A percentile compares a stretch with the other conserved stretches of the same genome.
These are phyloP conservation scores for Dictyostelium intermedium DNA, from an alignment of 78 protist genomes.

Conservation along the genomic window DNA sequence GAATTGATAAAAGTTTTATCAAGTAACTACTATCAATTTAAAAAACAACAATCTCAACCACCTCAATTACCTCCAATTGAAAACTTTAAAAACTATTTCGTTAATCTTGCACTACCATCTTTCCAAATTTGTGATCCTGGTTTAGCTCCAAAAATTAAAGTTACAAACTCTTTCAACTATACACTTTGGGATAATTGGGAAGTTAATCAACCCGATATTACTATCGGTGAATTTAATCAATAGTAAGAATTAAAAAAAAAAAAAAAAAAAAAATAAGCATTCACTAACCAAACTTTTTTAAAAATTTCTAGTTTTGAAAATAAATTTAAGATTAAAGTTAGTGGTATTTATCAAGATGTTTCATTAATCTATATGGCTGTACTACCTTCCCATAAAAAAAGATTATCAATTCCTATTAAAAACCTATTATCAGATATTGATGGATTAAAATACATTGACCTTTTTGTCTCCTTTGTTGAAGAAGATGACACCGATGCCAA, in stretches of 20 bases:
- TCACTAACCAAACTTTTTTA: too few relatives aligned
- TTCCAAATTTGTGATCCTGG: slow-evolving; percentile 93
- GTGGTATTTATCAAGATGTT: slow-evolving; percentile 67
- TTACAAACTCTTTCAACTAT: slow-evolving; percentile 16
- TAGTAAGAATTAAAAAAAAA: slow-evolving; percentile 2
- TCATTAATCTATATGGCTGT: slow-evolving; percentile 57
- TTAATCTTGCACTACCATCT: slow-evolving; percentile 98
- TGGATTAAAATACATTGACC: slow-evolving; percentile 25
- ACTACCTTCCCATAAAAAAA: slow-evolving; percentile 65
- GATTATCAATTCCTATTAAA: slow-evolving; percentile 44
- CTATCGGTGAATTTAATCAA: slow-evolving; percentile 39
- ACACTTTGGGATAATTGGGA: slow-evolving; percentile 85
- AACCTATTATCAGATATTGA: neutral
- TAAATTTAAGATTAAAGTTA: slow-evolving; percentile 44
- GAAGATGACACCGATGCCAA: slow-evolving; percentile 28
- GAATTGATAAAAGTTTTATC: slow-evolving; percentile 92
- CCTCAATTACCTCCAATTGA: slow-evolving; percentile 51
- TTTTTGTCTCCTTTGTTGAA: slow-evolving; percentile 42
- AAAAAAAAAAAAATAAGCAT: too few relatives aligned
- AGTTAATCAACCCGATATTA: slow-evolving; percentile 33
- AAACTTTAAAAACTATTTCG: slow-evolving; percentile 89
- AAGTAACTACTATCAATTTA: neutral
- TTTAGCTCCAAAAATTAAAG: slow-evolving; percentile 83
- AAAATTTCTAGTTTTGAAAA: slow-evolving; percentile 18
- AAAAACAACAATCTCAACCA: neutral